Percentiles rank a stretch among this genome's conserved stretches.
Conservation (phyloP, 106 monocot species). For the Ottelia alismoides region DNA sequence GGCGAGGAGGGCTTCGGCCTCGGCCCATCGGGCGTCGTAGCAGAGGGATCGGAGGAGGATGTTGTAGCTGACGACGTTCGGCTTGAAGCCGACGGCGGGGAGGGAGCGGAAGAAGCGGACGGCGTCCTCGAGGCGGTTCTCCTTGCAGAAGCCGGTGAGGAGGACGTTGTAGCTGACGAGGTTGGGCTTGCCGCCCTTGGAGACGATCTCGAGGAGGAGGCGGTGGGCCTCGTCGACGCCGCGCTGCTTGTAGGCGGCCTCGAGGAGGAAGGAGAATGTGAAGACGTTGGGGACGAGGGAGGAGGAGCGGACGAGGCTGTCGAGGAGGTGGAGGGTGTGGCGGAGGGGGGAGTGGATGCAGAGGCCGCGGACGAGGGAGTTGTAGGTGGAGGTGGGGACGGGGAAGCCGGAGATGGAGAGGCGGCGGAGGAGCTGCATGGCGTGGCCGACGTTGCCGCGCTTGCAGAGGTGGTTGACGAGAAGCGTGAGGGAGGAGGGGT, state of each 20-base stretch:
- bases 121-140: constrained; percentile 51
- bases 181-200: constrained; percentile 64
- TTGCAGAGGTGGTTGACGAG: constrained; percentile 71
- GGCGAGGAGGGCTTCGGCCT: constrained; percentile 58
- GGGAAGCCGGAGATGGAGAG: constrained; percentile 45
- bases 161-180: constrained; percentile 74
- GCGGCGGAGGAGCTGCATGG: constrained; percentile 78
- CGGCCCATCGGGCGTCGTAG: constrained; percentile 47
- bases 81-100: constrained; percentile 48
- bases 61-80: constrained; percentile 74
- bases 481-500: constrained; percentile 30
- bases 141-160: constrained; percentile 77
- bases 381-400: constrained; percentile 46
- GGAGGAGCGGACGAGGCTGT: constrained; percentile 51
- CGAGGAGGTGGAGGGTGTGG: constrained; percentile 55
- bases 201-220: constrained; percentile 64
- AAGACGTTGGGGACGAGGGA: constrained; percentile 70
- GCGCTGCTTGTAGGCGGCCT: constrained; percentile 64
- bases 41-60: constrained; percentile 69
- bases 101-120: constrained; percentile 35
- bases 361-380: constrained; percentile 62
- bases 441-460: constrained; percentile 76
- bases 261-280: constrained; percentile 57
- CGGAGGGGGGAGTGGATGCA: constrained; percentile 60
- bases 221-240: constrained; percentile 60